phyloP scores from a whole-genome alignment of 2,329 filamentous ascomycete species.

The Polytolypa hystricis region DNA sequence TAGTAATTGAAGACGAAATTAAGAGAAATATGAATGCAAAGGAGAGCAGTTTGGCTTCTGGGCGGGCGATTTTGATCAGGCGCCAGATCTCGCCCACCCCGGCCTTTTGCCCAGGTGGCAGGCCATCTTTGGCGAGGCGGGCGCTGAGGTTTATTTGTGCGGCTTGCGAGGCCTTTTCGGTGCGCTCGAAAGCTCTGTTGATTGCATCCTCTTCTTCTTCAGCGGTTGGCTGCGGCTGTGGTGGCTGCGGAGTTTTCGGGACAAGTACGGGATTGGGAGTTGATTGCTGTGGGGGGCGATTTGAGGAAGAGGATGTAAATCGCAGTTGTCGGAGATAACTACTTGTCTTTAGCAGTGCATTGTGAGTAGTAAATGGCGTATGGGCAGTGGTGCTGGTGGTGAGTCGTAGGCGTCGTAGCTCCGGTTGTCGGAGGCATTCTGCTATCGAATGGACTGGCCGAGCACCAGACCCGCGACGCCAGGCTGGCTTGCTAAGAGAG shows the following conservation, averaged over 20 bases:
- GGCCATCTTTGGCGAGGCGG: constrained; percentile 71
- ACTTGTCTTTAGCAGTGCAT: too few species aligned
- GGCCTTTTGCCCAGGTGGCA: constrained; percentile 38
- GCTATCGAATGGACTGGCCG: too few species aligned
- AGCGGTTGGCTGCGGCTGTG: constrained; percentile 10
- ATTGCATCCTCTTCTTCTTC: constrained; percentile 35
- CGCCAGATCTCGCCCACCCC: constrained; percentile 71
- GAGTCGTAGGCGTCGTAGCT: constrained; percentile 7
- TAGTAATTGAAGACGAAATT: constrained; percentile 82
- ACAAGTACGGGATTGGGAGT: neutral
- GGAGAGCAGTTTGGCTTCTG: constrained; percentile 66
- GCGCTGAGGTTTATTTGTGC: constrained; percentile 84
- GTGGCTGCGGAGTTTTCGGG: neutral
- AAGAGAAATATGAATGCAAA: constrained; percentile 76
- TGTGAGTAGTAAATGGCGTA: constrained; percentile 6
- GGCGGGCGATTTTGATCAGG: constrained; percentile 76
- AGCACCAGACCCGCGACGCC: too few species aligned
- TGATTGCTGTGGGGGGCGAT: too few species aligned
- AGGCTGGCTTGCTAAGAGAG: too few species aligned
- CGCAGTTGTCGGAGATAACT: constrained; percentile 16
- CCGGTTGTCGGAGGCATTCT: constrained; percentile 10
- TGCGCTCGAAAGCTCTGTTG: constrained; percentile 54
- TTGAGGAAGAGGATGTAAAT: constrained; percentile 17
- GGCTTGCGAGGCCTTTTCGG: constrained; percentile 75
- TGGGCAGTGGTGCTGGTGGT: constrained; percentile 11